Conservation (phyloP, 495 filamentous ascomycete species). For the Cercophora newfieldiana region DNA sequence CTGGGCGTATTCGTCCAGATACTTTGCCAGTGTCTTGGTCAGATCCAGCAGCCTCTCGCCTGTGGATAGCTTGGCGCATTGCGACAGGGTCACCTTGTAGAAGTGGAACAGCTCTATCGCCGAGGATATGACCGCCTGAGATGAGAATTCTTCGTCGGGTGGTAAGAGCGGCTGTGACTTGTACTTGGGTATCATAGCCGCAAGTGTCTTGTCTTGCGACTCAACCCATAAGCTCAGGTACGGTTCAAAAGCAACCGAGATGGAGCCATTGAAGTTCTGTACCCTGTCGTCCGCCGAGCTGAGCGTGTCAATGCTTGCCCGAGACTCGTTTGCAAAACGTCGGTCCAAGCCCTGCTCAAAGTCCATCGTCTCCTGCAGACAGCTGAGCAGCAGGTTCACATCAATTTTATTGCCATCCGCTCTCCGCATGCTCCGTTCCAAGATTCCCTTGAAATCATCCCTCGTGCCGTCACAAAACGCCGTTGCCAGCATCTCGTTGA, state of each 20-base stretch:
- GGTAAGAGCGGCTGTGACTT: conserved; percentile 77
- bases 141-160: conserved; percentile 86
- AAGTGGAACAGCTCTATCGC: conserved; percentile 97
- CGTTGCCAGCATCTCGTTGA: conserved; percentile 87
- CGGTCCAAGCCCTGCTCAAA: conserved; percentile 92
- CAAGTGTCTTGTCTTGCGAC: conserved; percentile 87
- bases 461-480: conserved; percentile 92
- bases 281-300: conserved; percentile 75
- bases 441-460: conserved; percentile 91
- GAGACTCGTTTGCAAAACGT: conserved; percentile 72
- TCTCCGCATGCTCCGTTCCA: conserved; percentile 79
- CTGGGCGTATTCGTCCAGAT: conserved; percentile 93
- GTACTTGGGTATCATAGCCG: conserved; percentile 85
- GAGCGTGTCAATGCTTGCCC: conserved; percentile 90
- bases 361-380: conserved; percentile 93
- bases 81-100: conserved; percentile 84
- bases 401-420: conserved; percentile 80
- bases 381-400: conserved; percentile 87
- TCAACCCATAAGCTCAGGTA: conserved; percentile 98
- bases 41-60: conserved; percentile 83
- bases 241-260: conserved; percentile 96
- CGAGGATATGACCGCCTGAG: conserved; percentile 85
- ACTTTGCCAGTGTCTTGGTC: conserved; percentile 82
- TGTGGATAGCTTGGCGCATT: conserved; percentile 94
- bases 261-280: conserved; percentile 82